A percentile compares a stretch with the other conserved stretches of the same genome.
These are phyloP conservation scores for Noccaea bulbosa DNA, from an alignment of 345 rosid genomes.

Conservation along the genomic window DNA sequence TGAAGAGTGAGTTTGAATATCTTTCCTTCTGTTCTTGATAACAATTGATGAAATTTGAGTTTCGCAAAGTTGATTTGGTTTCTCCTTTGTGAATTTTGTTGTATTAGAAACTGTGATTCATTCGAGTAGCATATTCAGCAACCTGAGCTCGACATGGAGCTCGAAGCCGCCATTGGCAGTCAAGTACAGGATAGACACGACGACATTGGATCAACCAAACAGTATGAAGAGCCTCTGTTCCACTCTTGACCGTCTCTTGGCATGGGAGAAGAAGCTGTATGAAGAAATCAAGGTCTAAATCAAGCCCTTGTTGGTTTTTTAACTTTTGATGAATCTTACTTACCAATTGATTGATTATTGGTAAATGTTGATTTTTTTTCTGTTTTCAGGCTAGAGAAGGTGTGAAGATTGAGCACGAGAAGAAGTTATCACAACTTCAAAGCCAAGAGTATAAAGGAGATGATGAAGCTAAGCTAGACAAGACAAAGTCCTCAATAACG, in stretches of 20 bases:
- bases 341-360: not conserved
- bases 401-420: constrained; percentile 84
- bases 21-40: not conserved
- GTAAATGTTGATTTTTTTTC: constrained; percentile 12
- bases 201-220: constrained; percentile 55
- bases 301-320: not conserved
- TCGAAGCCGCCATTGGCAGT: constrained; percentile 96
- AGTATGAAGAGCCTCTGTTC: constrained; percentile 82
- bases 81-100: constrained; percentile 8
- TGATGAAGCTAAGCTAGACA: constrained; percentile 76
- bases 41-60: constrained; percentile 5
- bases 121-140: constrained; percentile 85
- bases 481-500: constrained; percentile 76
- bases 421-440: constrained; percentile 78
- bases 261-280: constrained; percentile 97
- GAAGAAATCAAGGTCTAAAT: constrained; percentile 80
- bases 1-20: constrained; percentile 63
- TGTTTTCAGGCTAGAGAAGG: constrained; percentile 73
- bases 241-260: constrained; percentile 84
- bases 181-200: constrained; percentile 71
- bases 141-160: constrained; percentile 89
- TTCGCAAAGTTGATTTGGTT: constrained; percentile 6
- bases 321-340: not conserved
- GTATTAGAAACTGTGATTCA: constrained; percentile 90
- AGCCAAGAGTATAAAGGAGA: constrained; percentile 94